These are phyloP conservation scores for Curvularia verruculosa DNA, from an alignment of 2,329 filamentous ascomycete genomes.

Conservation along the genomic window DNA sequence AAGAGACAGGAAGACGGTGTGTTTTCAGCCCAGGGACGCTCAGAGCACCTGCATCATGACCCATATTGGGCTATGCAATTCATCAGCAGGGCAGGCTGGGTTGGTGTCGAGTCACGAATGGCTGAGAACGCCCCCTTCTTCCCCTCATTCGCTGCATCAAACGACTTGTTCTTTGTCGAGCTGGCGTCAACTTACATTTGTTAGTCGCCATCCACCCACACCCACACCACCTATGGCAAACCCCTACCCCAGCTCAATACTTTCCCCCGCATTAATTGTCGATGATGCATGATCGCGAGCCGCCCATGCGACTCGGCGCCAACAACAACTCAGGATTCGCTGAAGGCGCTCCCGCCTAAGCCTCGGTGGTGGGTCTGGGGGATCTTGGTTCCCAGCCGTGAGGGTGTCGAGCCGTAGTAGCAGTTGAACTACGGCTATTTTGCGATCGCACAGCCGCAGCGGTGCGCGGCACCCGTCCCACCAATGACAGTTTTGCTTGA, in stretches of 20 bases:
- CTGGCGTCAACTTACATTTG: constrained; percentile 11
- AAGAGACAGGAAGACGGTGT: constrained; percentile 3
- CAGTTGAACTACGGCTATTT: constrained; percentile 15
- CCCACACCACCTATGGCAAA: constrained; percentile 13
- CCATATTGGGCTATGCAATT: constrained; percentile 11
- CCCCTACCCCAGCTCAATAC: constrained; percentile 14
- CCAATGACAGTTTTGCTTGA: constrained; percentile 2
- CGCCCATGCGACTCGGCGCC: constrained; percentile 16
- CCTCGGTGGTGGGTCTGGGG: constrained; percentile 7
- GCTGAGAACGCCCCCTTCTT: background rate
- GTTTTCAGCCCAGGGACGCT: constrained; percentile 8
- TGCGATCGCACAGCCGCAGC: constrained; percentile 17
- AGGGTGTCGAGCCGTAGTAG: constrained; percentile 18
- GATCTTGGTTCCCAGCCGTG: constrained; percentile 17
- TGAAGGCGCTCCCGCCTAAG: constrained; percentile 12
- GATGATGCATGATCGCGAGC: constrained; percentile 30
- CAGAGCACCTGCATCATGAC: constrained; percentile 12
- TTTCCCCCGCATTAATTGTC: constrained; percentile 20
- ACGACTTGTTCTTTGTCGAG: constrained; percentile 1
- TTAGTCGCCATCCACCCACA: constrained; percentile 13
- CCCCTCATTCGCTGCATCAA: background rate
- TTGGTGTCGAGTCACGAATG: constrained; percentile 5
- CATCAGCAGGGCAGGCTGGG: constrained; percentile 10
- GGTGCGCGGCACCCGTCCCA: constrained; percentile 13
- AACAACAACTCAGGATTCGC: constrained; percentile 14